phyloP scores from a whole-genome alignment of 164 flowering plant genomes.

The Protea cynaroides region DNA sequence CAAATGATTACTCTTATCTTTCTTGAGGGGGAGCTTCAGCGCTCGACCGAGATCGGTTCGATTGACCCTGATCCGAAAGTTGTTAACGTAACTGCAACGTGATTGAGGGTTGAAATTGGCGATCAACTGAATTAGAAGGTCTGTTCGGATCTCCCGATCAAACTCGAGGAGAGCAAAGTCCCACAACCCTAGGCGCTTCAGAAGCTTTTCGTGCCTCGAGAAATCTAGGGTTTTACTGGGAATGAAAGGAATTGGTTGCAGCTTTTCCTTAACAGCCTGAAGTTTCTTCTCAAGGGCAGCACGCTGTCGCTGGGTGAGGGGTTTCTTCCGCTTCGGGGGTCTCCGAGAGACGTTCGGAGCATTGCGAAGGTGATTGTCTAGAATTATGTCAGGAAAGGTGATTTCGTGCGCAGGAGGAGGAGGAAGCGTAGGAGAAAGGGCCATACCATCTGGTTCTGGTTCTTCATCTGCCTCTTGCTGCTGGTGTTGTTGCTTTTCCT shows the following conservation, averaged over 20 bases:
- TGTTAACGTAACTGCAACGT: constrained; percentile 48
- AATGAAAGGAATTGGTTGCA: constrained; percentile 55
- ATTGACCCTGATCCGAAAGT: constrained; percentile 34
- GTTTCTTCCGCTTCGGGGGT: constrained; percentile 32
- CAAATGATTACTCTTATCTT: constrained; percentile 20
- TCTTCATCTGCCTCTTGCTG: constrained; percentile 9
- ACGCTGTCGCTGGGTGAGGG: constrained; percentile 8
- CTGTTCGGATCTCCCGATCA: constrained; percentile 42
- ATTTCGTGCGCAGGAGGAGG: constrained; percentile 5
- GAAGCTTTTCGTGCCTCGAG: constrained; percentile 38
- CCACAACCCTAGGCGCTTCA: constrained; percentile 70
- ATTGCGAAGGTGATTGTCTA: constrained; percentile 8
- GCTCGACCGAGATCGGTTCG: constrained; percentile 75
- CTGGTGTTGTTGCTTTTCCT: constrained; percentile 1
- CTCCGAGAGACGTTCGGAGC: constrained; percentile 21
- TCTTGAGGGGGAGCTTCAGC: constrained; percentile 58
- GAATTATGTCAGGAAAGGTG: constrained; percentile 1
- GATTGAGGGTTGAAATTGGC: constrained; percentile 26
- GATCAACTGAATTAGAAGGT: constrained; percentile 51
- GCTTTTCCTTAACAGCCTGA: constrained; percentile 15
- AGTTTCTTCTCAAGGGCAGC: constrained; percentile 39
- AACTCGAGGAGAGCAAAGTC: constrained; percentile 70
- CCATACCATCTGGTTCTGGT: constrained; percentile 21
- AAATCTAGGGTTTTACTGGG: constrained; percentile 59
- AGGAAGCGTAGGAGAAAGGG: constrained; percentile 13